Base-by-base conservation (phyloP, 2,329 filamentous ascomycete genomes). In the Microcyclospora pomicola region DNA sequence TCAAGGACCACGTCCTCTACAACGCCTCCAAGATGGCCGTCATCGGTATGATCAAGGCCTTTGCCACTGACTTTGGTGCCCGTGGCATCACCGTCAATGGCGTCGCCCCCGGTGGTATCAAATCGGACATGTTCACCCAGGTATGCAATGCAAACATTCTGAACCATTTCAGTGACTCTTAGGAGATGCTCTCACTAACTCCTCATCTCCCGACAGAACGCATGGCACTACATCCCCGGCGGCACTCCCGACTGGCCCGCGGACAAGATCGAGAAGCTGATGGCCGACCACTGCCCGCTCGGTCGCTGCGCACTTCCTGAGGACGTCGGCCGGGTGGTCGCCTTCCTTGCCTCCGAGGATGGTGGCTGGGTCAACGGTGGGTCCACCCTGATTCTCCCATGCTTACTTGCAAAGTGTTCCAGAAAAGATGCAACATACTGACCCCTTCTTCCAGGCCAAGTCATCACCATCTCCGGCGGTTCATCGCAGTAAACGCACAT, bases 111-210 rank as follows among this genome's bases (percentile, higher is more conserved):
- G 78, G 78, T 39, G 78, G 78, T 33, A 77, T 82, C 64, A 80
- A 82, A 69, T 77, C 69, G 32, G 81, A 85, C 59, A 85, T 85
- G 80, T 85, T 80, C 64, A 69, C 77, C 15, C 50, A 52, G 40
- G 19, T 54, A 55, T 35, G 51, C 49, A 4, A 31, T 31, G 4
- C 9, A n/a, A 15, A 9, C 9, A 31, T 9, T 31, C 16, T 9
- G 6, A 24, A 15, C 5, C n/a, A 15, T n/a, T n/a, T n/a, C n/a
- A n/a, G n/a, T n/a, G n/a, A n/a, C n/a, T n/a, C n/a, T n/a, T n/a
- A n/a, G n/a, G 33, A 34, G 13, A 4, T 7, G 7, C n/a, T 7
- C 6, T 38, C 12, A 11, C 11, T n/a, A 27, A 24, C 14, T 19
- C 2, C 12, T 14, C 31, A 38, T 31, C 69, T 75, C 15, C 64